Conservation (phyloP, 2,329 filamentous ascomycete genomes). For the Sclerotinia nivalis region DNA sequence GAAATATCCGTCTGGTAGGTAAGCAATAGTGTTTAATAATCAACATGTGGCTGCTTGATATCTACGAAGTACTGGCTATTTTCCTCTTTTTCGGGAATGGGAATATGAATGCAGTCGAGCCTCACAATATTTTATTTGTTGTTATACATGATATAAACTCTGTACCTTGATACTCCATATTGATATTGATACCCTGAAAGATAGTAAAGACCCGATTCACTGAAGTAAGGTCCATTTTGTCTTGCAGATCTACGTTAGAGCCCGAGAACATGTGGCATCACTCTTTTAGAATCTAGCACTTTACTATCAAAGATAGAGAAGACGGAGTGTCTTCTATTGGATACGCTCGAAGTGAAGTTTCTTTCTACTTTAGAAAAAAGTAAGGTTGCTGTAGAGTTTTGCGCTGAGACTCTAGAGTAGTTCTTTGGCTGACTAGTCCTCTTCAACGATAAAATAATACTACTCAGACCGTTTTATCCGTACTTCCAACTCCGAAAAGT, state of each 20-base stretch:
- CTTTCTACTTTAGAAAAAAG: not conserved
- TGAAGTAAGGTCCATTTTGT: not conserved
- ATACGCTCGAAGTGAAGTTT: not conserved
- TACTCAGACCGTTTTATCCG: not conserved
- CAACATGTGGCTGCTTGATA: not conserved
- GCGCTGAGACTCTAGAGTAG: not conserved
- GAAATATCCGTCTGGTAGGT: not conserved
- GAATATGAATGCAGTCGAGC: not conserved
- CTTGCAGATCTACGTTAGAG: not conserved
- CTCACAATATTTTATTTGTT: not conserved
- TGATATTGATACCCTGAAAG: not conserved
- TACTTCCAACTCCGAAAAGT: too few species aligned
- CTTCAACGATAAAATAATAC: not conserved
- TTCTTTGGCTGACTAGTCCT: not conserved
- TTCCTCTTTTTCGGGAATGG: not conserved
- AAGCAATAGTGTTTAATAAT: not conserved
- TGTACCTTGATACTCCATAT: not conserved
- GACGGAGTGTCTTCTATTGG: not conserved
- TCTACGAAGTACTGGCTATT: not conserved
- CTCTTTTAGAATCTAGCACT: not conserved
- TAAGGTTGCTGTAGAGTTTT: not conserved
- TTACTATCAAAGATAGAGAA: not conserved
- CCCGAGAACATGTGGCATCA: not conserved
- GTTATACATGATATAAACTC: not conserved
- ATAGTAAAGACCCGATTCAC: constrained; percentile 2